These are phyloP conservation scores for Hyphopichia khmerensis DNA, from an alignment of 1,139 yeast species.

Conservation along the genomic window DNA sequence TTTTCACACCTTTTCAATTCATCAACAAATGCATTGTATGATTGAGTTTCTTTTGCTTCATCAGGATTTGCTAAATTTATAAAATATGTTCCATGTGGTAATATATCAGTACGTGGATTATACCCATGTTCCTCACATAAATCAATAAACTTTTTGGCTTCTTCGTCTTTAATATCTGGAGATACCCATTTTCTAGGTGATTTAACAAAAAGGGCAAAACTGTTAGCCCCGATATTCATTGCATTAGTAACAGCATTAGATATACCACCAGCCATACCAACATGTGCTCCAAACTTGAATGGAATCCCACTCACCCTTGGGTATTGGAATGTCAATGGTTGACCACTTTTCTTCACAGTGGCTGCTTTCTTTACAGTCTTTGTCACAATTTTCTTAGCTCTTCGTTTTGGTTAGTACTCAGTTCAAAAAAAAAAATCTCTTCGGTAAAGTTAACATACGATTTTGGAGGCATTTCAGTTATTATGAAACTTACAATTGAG, in stretches of 20 bases:
- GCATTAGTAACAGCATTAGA: constrained; percentile 78
- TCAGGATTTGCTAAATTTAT: constrained; percentile 93
- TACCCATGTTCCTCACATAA: constrained; percentile 63
- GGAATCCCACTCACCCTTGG: constrained; percentile 19
- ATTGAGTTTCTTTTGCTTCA: constrained; percentile 69
- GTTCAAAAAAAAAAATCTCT: not conserved
- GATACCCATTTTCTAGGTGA: constrained; percentile 92
- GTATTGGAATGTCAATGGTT: constrained; percentile 16
- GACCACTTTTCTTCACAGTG: not conserved
- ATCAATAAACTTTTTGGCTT: constrained; percentile 60
- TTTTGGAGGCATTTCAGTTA: constrained; percentile 4
- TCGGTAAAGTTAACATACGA: not conserved
- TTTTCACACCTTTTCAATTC: constrained; percentile 85
- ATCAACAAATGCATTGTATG: constrained; percentile 78
- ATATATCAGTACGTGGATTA: constrained; percentile 70
- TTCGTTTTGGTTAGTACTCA: too few relatives aligned
- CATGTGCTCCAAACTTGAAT: constrained; percentile 79
- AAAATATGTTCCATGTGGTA: constrained; percentile 94
- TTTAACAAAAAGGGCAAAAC: constrained; percentile 88
- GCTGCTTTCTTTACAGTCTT: not conserved
- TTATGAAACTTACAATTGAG: too few relatives aligned
- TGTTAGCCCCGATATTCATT: constrained; percentile 71
- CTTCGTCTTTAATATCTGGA: constrained; percentile 69
- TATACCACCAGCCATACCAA: constrained; percentile 69
- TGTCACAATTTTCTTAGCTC: not conserved